A percentile compares a stretch with the other conserved stretches of the same genome.
Conservation (phyloP, 257 asterid species). For the Solanum acaule region DNA sequence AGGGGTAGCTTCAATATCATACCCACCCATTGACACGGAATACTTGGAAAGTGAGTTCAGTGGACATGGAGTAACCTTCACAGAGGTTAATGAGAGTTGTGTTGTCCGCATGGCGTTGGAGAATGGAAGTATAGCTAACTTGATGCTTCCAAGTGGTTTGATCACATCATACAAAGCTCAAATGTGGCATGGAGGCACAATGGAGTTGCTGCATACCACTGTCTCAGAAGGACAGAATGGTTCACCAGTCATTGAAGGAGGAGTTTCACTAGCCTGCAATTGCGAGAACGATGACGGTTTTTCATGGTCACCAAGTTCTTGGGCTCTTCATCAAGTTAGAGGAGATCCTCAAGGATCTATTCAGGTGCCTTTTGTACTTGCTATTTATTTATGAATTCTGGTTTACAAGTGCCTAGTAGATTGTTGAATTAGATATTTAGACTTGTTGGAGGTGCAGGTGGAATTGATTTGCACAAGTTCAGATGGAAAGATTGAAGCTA, state of each 20-base stretch:
- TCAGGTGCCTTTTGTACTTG: slow-evolving; percentile 20
- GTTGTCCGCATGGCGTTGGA: slow-evolving; percentile 48
- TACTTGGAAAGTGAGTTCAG: slow-evolving; percentile 31
- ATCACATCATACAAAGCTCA: slow-evolving; percentile 66
- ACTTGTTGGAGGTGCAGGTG: slow-evolving; percentile 26
- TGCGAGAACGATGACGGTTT: slow-evolving; percentile 17
- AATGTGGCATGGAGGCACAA: slow-evolving; percentile 75
- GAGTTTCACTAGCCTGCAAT: slow-evolving; percentile 41
- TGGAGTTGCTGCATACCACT: slow-evolving; percentile 59
- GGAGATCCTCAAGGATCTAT: slow-evolving; percentile 48
- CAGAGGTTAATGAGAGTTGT: slow-evolving; percentile 32
- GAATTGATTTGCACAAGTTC: slow-evolving; percentile 32
- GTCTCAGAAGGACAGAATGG: slow-evolving; percentile 31
- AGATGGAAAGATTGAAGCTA: slow-evolving; percentile 22
- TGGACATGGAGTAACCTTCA: slow-evolving; percentile 37
- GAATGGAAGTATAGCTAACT: slow-evolving; percentile 43
- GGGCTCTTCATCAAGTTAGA: slow-evolving; percentile 39
- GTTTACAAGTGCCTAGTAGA: background rate
- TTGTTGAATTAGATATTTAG: background rate
- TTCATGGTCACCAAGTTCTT: slow-evolving; percentile 41
- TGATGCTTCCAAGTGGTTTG: slow-evolving; percentile 75
- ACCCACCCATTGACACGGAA: slow-evolving; percentile 14
- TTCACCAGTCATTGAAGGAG: slow-evolving; percentile 47
- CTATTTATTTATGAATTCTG: background rate
- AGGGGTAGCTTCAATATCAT: slow-evolving; percentile 20